A percentile compares a stretch with the other conserved stretches of the same genome.
These are phyloP conservation scores for Colletotrichum sp. DNA, from an alignment of 2,329 filamentous ascomycete genomes.

Conservation along the genomic window DNA sequence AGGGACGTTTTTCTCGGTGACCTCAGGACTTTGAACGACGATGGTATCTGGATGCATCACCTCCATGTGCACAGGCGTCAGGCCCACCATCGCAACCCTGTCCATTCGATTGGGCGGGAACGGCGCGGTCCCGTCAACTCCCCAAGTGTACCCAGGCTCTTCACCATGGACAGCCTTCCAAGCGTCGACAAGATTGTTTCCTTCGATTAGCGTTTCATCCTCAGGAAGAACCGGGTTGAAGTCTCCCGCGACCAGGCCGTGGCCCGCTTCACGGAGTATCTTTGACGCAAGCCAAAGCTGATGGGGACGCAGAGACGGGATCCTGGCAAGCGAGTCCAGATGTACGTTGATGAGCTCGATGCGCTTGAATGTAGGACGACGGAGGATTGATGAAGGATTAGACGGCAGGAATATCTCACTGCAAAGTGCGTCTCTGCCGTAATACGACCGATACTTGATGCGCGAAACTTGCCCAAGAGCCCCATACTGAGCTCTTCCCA, in stretches of 20 bases:
- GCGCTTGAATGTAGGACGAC: background rate
- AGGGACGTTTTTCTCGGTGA: background rate
- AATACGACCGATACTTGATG: constrained; percentile 33
- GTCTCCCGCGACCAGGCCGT: constrained; percentile 41
- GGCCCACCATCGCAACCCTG: constrained; percentile 35
- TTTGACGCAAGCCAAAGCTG: constrained; percentile 32
- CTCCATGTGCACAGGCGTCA: constrained; percentile 26
- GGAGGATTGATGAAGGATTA: background rate
- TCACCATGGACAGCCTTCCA: constrained; percentile 32
- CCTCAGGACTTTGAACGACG: background rate
- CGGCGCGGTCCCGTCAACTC: constrained; percentile 32
- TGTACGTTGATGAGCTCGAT: constrained; percentile 43
- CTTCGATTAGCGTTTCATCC: constrained; percentile 33
- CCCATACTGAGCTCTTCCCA: background rate
- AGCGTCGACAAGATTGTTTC: constrained; percentile 37
- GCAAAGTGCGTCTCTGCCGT: constrained; percentile 37
- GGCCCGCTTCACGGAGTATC: constrained; percentile 28
- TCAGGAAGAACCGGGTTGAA: constrained; percentile 42
- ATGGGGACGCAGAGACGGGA: constrained; percentile 31
- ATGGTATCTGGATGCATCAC: constrained; percentile 22
- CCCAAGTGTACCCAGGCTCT: constrained; percentile 41
- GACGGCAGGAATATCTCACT: constrained; percentile 33
- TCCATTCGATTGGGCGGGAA: constrained; percentile 40
- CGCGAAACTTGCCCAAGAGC: constrained; percentile 34
- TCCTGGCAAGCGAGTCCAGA: constrained; percentile 36